A percentile compares a stretch with the other conserved stretches of the same genome.
Evolutionary conservation across 225 moss, liverwort and hornwort genomes (phyloP).

Genomic region (Straminergon stramineum): DNA sequence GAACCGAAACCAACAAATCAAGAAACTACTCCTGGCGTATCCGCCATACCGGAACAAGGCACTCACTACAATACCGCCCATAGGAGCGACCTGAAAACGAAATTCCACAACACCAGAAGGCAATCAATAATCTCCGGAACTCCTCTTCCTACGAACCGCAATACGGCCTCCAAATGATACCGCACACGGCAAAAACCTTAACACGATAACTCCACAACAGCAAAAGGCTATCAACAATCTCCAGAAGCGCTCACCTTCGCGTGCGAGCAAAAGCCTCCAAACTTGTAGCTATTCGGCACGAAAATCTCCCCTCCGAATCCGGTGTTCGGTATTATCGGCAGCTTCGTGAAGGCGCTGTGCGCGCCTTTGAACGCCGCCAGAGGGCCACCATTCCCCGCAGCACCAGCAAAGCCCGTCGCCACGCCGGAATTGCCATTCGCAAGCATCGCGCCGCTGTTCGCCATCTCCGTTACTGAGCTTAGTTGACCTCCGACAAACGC

Average conservation of each 20-base stretch:
- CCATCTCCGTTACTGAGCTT: slow-evolving; percentile 23
- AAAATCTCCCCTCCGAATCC: slow-evolving; percentile 23
- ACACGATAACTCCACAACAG: not conserved
- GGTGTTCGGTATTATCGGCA: slow-evolving; percentile 22
- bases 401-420: slow-evolving; percentile 11
- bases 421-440: slow-evolving; percentile 27
- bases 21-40: not conserved
- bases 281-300: slow-evolving; percentile 20
- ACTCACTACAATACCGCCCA: not conserved
- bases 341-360: slow-evolving; percentile 17
- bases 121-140: not conserved
- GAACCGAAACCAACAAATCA: not conserved
- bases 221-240: not conserved
- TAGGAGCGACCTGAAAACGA: not conserved
- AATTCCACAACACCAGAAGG: not conserved
- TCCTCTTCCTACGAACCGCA: not conserved
- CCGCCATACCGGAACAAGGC: not conserved
- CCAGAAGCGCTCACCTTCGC: slow-evolving; percentile 13
- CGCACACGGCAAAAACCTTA: not conserved
- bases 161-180: too few relatives aligned
- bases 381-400: slow-evolving; percentile 9
- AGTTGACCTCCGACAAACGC: slow-evolving; percentile 7
- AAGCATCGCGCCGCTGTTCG: slow-evolving; percentile 10
- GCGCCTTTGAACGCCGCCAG: slow-evolving; percentile 11
- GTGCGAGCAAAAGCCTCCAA: slow-evolving; percentile 15